Base-by-base conservation (phyloP, 2,329 filamentous ascomycete genomes). In the Xylaria polymorpha region DNA sequence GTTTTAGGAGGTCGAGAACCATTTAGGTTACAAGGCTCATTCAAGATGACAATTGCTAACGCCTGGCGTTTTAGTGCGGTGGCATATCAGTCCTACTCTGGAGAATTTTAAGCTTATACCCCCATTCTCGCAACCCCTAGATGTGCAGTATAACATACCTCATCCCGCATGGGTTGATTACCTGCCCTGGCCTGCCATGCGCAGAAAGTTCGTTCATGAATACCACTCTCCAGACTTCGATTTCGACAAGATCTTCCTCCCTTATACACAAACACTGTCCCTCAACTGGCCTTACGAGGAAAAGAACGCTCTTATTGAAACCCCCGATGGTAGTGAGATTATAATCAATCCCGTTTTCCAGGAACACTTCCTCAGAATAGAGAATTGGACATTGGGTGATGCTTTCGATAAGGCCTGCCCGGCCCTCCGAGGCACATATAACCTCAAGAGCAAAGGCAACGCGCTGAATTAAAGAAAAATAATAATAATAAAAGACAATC, bases 311-410 rank as follows among this genome's bases (percentile, higher is more conserved):
- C 83, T 97, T 32, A 81, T 93, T 32, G 83, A 86, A 63, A 83
- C 86, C 32, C 84, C 86, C 0, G 85, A 84, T 3, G 81, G 82
- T 5, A 88, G 91, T 9, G 91, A 94, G 75, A 83, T 94, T 68
- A 85, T 92, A 71, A 93, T 97, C 71, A 97, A 96, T 72, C 94
- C 94, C 0, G 92, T 93, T 0, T 97, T 97, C 78, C 93, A 97
- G 80, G 85, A 89, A 44, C 94, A 98, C 78, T 77, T 97, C 58
- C 82, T 91, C 3, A 86, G 92, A 51, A 77, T 94, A 46, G 87
- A 90, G 68, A 97, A 97, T 76, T 98, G 94, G 94, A 91, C 88
- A 67, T 77, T 97, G 1, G 94, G 94, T 0, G 85, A 87, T 5
- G 83, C 84, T 1, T 96, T 96, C 79, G 85, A 86, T 25, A 84